Evolutionary conservation across 1,139 yeast genomes (phyloP), one percentile per base, ranked within the genome.

Genomic region (Hanseniaspora uvarum): DNA sequence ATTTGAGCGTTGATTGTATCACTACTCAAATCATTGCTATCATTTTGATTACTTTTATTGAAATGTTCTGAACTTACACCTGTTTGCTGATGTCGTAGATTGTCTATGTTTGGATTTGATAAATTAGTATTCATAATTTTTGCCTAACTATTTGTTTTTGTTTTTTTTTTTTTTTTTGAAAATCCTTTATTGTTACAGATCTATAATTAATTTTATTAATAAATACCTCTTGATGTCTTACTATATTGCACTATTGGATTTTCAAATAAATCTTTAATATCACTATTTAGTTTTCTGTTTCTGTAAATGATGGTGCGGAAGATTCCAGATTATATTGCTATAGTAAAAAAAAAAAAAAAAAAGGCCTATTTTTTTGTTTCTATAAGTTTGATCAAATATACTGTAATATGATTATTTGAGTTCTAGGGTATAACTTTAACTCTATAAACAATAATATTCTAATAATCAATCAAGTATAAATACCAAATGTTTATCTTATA

Each of bases 11-110:
- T 38, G 3, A 30, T 21, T 28, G n/a, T 12, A 23, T 24, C 19
- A 16, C n/a, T 52, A 16, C 40, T 39, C 24, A 31, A 30, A 19
- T 38, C 26, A 24, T 26, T 39, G 21, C 30, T 21, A 40, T 53
- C 23, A 38, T 10, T 31, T 46, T 30, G 39, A 49, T 41, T 12
- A 34, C 16, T 34, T 23, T 34, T 36, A 7, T 24, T 37, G 10
- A 11, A 21, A 12, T 40, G 10, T 34, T 41, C 37, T 14, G 28
- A 28, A 11, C 45, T 45, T 26, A 38, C 45, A 37, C 50, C 50
- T 41, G 36, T 31, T 45, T 31, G 46, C 16, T 52, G 44, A 14
- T 45, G 54, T 38, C 50, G 50, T 23, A 45, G 54, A 14, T 37
- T n/a, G 28, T 46, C 39, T 28, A 28, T 33, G 8, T 23, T 45